Evolutionary conservation across 176 grass and related monocot genomes (phyloP), one percentile per base, ranked within the genome.

Genomic region (Aegilops speltoides): DNA sequence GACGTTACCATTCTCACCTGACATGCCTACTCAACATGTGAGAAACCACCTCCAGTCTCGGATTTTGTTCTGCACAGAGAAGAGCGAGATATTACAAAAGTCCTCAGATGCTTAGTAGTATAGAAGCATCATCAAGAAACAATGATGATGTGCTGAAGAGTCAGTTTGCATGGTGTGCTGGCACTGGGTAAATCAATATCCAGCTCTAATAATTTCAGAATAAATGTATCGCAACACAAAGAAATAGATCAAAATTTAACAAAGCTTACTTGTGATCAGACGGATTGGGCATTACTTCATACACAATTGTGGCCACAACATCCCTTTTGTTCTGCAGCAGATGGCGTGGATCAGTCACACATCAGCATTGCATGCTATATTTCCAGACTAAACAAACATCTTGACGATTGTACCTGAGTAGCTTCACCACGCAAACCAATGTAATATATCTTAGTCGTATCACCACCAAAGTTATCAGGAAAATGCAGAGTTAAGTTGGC

Each of bases 361-460:
- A 68, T 86, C 70, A 86, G 52, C 84, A 36, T 85, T 41, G 14
- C 33, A 91, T 43, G 8, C 17, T 43, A 50, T 57, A 50, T 43
- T 81, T 78, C 19, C 70, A 62, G 62, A 83, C 48, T 46, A 79
- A 36, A 70, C 61, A 57, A 77, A 12, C 19, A 83, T 86, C 25
- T 23, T 20, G 56, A 59, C 7, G 7, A 59, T 22, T 59, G 29
- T 92, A 99, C 97, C 92, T 94, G 91, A 85, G 94, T 99, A 60
- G 97, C 92, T 99, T 99, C 97, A 80, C 97, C 97, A 75, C 94
- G 92, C 79, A 99, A 88, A 29, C 97, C 97, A 74, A 99, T 94
- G 87, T 96, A 99, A 82, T 96, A 99, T 80, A 99, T 99, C 88
- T 89, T 93, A 85, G 90, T 94, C 68, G 90, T 93, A 83, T 99